Conservation (phyloP, 179 eudicot genomes). For the Heliamphora pulchella region DNA sequence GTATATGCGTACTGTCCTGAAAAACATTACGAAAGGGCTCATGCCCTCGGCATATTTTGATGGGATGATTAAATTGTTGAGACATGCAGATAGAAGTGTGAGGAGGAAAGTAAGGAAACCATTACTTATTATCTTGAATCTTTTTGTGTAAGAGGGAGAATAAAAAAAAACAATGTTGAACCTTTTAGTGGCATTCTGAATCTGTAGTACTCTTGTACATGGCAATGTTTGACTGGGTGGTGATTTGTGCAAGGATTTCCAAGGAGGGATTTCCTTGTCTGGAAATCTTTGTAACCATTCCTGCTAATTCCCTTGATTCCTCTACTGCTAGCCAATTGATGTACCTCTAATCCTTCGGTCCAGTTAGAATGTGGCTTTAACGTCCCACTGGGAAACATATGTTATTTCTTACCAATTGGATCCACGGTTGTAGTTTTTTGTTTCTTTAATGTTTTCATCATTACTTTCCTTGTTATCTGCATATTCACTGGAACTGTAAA, state of each 20-base stretch:
- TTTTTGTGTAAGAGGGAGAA: background rate
- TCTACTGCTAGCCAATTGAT: background rate
- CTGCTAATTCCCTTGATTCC: background rate
- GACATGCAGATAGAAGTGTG: slow-evolving; percentile 41
- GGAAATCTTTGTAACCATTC: background rate
- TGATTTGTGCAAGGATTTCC: background rate
- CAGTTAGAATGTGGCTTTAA: background rate
- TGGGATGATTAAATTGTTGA: slow-evolving; percentile 46
- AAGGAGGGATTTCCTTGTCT: background rate
- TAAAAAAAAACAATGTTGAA: too few relatives aligned
- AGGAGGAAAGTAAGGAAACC: slow-evolving; percentile 48
- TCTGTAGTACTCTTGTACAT: background rate
- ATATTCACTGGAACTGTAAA: background rate
- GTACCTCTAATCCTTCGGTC: background rate
- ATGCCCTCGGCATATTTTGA: slow-evolving; percentile 54
- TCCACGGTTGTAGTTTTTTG: background rate
- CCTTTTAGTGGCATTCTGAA: background rate
- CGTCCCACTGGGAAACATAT: slow-evolving; percentile 2
- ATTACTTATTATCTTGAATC: background rate
- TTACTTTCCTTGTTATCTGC: background rate
- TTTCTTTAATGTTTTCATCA: background rate
- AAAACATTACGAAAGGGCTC: slow-evolving; percentile 44
- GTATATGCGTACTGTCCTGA: slow-evolving; percentile 40
- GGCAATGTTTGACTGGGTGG: background rate
- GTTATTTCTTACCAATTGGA: background rate